These are phyloP conservation scores for Hypoxylon sp. DNA, from an alignment of 2,329 filamentous ascomycete genomes.

Conservation along the genomic window DNA sequence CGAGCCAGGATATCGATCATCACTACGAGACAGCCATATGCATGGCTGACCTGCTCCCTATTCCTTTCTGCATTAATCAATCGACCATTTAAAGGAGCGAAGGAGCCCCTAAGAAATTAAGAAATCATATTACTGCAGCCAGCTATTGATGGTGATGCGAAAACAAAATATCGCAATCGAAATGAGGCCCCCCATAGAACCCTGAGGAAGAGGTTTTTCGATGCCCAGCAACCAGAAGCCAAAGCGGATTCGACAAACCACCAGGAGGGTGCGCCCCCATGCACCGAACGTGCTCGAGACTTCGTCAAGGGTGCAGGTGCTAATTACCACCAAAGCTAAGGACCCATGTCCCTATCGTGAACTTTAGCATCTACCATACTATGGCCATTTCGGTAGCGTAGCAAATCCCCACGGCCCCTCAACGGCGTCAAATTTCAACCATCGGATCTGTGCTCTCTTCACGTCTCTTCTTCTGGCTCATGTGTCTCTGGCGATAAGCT, in stretches of 20 bases:
- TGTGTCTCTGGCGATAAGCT: background rate
- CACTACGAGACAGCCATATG: constrained; percentile 36
- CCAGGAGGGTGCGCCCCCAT: constrained; percentile 32
- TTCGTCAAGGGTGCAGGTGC: constrained; percentile 36
- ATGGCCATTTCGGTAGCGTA: constrained; percentile 18
- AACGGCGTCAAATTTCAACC: constrained; percentile 25
- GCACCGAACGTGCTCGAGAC: constrained; percentile 43
- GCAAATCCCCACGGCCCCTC: constrained; percentile 32
- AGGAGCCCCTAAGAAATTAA: constrained; percentile 18
- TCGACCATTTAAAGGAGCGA: constrained; percentile 19
- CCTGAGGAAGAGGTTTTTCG: constrained; percentile 19
- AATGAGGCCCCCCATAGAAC: constrained; percentile 27
- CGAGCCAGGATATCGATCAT: constrained; percentile 43
- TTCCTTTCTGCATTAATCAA: constrained; percentile 22
- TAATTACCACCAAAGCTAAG: constrained; percentile 38
- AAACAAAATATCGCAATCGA: constrained; percentile 18
- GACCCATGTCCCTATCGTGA: constrained; percentile 41
- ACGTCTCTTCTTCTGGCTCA: background rate
- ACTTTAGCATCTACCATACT: constrained; percentile 25
- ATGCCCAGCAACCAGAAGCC: constrained; percentile 43
- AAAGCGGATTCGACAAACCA: constrained; percentile 37
- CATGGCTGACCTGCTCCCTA: constrained; percentile 21
- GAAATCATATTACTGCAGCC: constrained; percentile 23
- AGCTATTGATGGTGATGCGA: constrained; percentile 13
- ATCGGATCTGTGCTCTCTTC: background rate